Percentiles rank a stretch among this genome's conserved stretches.
Conservation (phyloP, 1,284 basidiomycete species). For the Ustilago shanxiensis region DNA sequence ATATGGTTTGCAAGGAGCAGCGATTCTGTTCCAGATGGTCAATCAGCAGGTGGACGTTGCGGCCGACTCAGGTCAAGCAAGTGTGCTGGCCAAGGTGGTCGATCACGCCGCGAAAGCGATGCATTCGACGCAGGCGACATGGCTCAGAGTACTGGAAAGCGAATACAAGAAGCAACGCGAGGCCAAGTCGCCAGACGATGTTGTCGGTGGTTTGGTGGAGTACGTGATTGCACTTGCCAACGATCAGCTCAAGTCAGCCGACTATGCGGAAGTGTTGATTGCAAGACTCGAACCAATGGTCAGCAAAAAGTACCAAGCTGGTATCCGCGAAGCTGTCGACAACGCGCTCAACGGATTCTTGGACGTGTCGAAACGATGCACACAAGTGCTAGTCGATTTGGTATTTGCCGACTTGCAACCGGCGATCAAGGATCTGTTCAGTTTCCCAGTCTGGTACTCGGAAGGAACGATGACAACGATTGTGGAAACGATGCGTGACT, state of each 20-base stretch:
- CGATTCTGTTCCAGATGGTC: constrained; percentile 96
- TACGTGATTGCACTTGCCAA: constrained; percentile 98
- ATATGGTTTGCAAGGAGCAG: constrained; percentile 90
- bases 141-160: constrained; percentile 84
- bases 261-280: constrained; percentile 88
- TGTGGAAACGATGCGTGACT: constrained; percentile 94
- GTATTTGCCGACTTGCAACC: constrained; percentile 95
- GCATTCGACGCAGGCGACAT: constrained; percentile 88
- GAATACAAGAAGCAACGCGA: constrained; percentile 90
- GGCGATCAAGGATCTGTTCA: constrained; percentile 88
- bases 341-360: constrained; percentile 98
- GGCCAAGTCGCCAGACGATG: constrained; percentile 82
- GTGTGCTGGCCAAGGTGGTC: constrained; percentile 90
- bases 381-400: constrained; percentile 90
- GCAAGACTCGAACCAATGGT: constrained; percentile 90
- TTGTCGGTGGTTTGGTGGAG: constrained; percentile 88
- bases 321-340: constrained; percentile 88
- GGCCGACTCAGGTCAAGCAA: constrained; percentile 93
- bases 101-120: constrained; percentile 90
- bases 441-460: constrained; percentile 74
- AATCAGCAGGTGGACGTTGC: constrained; percentile 97
- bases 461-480: constrained; percentile 84
- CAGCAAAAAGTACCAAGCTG: constrained; percentile 87
- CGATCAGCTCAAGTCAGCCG: constrained; percentile 96
- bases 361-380: constrained; percentile 97